phyloP scores from a whole-genome alignment of 1,139 yeast species.

The Pichia sp. region DNA sequence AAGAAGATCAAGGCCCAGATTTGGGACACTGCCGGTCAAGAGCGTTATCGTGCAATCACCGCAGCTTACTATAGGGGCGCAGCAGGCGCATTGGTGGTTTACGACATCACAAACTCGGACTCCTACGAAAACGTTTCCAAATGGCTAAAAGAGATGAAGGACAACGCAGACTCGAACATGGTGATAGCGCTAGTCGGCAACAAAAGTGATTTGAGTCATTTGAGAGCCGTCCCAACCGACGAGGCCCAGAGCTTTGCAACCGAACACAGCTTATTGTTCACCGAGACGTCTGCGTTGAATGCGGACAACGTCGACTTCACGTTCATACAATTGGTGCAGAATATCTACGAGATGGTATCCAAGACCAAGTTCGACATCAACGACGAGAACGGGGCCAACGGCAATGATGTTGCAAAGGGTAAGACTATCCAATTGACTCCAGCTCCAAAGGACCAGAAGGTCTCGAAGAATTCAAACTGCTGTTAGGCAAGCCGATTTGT shows the following conservation, averaged over 20 bases:
- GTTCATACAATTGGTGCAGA: slow-evolving; percentile 85
- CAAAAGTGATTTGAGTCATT: slow-evolving; percentile 91
- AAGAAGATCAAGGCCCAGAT: slow-evolving; percentile 95
- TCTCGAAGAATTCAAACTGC: slow-evolving; percentile 62
- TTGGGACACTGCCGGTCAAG: slow-evolving; percentile 99
- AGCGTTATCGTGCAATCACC: slow-evolving; percentile 95
- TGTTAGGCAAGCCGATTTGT: slow-evolving; percentile 38
- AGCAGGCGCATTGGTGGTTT: slow-evolving; percentile 92
- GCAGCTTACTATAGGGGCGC: slow-evolving; percentile 98
- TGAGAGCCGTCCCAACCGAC: slow-evolving; percentile 96
- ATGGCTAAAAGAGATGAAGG: slow-evolving; percentile 94
- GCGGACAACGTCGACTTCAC: slow-evolving; percentile 94
- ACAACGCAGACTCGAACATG: slow-evolving; percentile 95
- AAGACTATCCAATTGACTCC: slow-evolving; percentile 93
- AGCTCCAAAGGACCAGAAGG: slow-evolving; percentile 75
- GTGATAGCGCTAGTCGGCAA: slow-evolving; percentile 96
- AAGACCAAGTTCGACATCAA: slow-evolving; percentile 77
- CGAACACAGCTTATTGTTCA: slow-evolving; percentile 85
- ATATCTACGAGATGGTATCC: slow-evolving; percentile 88
- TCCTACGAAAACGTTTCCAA: slow-evolving; percentile 90
- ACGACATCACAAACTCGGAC: slow-evolving; percentile 91
- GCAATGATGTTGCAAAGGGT: slow-evolving; percentile 42
- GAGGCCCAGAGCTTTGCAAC: slow-evolving; percentile 95
- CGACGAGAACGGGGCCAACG: slow-evolving; percentile 48
- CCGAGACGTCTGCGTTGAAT: slow-evolving; percentile 96